These are phyloP conservation scores for Alternaria metachromatica DNA, from an alignment of 2,329 filamentous ascomycete genomes.

Conservation along the genomic window DNA sequence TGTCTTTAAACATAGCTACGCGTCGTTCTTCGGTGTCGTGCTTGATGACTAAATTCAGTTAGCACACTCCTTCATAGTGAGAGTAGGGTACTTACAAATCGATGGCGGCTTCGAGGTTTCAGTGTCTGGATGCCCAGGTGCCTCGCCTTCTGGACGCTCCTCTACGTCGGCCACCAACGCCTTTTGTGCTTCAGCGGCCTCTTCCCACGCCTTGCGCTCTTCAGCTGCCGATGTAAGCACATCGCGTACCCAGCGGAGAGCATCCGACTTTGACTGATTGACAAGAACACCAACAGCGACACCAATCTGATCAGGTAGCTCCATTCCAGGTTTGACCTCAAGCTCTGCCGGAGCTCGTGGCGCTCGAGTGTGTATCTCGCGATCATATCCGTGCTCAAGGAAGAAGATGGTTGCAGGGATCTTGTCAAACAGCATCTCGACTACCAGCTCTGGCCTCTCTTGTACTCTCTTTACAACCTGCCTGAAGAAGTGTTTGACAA, in stretches of 20 bases:
- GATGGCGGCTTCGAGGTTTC: slow-evolving; percentile 50
- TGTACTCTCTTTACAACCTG: slow-evolving; percentile 84
- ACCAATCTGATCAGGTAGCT: slow-evolving; percentile 71
- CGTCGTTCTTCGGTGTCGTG: slow-evolving; percentile 71
- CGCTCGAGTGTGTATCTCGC: slow-evolving; percentile 70
- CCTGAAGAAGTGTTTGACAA: slow-evolving; percentile 82
- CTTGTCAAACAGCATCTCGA: slow-evolving; percentile 96
- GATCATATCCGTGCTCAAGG: slow-evolving; percentile 88
- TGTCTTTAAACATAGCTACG: slow-evolving; percentile 85
- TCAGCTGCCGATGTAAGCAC: slow-evolving; percentile 71
- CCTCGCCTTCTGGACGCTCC: slow-evolving; percentile 23
- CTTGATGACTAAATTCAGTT: slow-evolving; percentile 43
- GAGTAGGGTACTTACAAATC: slow-evolving; percentile 47
- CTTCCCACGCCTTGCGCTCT: slow-evolving; percentile 80
- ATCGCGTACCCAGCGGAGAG: slow-evolving; percentile 82
- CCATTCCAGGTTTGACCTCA: slow-evolving; percentile 76
- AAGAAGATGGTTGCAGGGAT: slow-evolving; percentile 82
- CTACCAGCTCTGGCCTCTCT: slow-evolving; percentile 81
- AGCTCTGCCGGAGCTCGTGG: slow-evolving; percentile 79
- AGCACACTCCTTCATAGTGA: slow-evolving; percentile 30
- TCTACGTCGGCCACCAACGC: slow-evolving; percentile 46
- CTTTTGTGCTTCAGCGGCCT: slow-evolving; percentile 68
- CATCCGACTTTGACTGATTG: slow-evolving; percentile 77
- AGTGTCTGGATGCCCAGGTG: slow-evolving; percentile 45
- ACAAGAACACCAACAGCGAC: slow-evolving; percentile 81